Evolutionary conservation across 495 filamentous ascomycete genomes (phyloP).

Genomic region (Baudoinia panamericana): DNA sequence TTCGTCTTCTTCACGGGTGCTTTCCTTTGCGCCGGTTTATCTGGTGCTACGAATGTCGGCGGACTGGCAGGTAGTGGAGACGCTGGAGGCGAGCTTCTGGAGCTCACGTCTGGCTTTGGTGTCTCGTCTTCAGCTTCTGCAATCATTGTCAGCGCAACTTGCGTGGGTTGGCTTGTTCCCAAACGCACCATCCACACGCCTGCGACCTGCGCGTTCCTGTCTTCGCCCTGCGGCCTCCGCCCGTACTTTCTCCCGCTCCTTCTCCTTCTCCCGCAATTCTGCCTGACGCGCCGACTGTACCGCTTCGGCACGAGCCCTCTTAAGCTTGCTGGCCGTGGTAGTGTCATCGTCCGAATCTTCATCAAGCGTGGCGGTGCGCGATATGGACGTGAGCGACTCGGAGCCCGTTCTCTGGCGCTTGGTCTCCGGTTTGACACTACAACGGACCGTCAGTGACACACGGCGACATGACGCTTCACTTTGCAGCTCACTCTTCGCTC

Average conservation of each 20-base stretch:
- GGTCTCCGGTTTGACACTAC: constrained; percentile 40
- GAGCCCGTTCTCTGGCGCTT: constrained; percentile 69
- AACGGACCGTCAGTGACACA: background rate
- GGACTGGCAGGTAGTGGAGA: constrained; percentile 14
- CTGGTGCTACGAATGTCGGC: constrained; percentile 11
- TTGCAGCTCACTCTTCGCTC: constrained; percentile 67
- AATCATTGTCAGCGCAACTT: too few relatives aligned
- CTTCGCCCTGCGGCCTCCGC: constrained; percentile 58
- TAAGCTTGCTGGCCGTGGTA: constrained; percentile 31
- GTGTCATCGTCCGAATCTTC: constrained; percentile 58
- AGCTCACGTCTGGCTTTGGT: constrained; percentile 10
- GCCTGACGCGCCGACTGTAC: constrained; percentile 60
- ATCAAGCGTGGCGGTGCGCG: constrained; percentile 35
- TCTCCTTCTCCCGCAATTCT: constrained; percentile 49
- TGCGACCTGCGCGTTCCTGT: constrained; percentile 59
- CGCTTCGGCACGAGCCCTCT: constrained; percentile 51
- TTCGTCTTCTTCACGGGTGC: constrained; percentile 27
- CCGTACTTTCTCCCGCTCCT: constrained; percentile 53
- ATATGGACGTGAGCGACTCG: constrained; percentile 39
- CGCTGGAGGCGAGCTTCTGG: constrained; percentile 16
- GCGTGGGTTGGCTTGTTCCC: background rate
- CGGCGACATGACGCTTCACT: constrained; percentile 17
- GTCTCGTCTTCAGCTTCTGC: constrained; percentile 14
- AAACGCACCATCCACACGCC: constrained; percentile 60
- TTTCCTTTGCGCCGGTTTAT: constrained; percentile 20